Conservation (phyloP, 2,329 filamentous ascomycete genomes). For the Aspergillus hiratsukae region DNA sequence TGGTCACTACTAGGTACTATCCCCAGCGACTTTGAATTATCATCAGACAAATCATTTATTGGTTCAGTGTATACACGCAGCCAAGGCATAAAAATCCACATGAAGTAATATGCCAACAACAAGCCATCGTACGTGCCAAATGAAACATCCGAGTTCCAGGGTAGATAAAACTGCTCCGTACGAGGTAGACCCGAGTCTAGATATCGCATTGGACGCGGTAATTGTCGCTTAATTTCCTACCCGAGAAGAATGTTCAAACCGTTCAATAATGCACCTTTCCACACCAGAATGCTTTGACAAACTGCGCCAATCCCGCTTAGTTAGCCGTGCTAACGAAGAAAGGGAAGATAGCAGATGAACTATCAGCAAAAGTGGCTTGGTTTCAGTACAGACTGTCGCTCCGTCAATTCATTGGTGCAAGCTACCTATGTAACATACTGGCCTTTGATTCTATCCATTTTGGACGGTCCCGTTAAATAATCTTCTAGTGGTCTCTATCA, state of each 20-base stretch:
- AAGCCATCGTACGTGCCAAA: neutral
- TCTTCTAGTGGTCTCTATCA: too few relatives aligned
- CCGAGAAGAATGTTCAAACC: too few relatives aligned
- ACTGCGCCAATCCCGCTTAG: neutral
- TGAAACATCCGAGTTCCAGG: neutral
- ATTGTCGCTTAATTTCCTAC: too few relatives aligned
- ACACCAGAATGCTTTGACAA: neutral
- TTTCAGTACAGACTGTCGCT: neutral
- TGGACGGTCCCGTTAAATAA: too few relatives aligned
- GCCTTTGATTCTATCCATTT: too few relatives aligned
- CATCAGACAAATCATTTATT: neutral
- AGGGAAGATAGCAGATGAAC: neutral
- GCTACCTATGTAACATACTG: too few relatives aligned
- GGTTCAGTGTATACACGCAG: neutral
- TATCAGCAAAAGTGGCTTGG: neutral
- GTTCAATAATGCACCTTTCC: neutral
- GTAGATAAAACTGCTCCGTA: too few relatives aligned
- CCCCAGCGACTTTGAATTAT: neutral
- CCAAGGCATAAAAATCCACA: neutral
- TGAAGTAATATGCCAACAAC: neutral
- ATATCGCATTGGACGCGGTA: too few relatives aligned
- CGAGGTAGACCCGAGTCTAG: too few relatives aligned
- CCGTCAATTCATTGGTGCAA: neutral
- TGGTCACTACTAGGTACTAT: neutral
- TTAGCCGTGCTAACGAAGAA: neutral